Percentiles rank a stretch among this genome's conserved stretches.
Evolutionary conservation across 257 asterid genomes (phyloP).

Genomic region (Echites panduratus): DNA sequence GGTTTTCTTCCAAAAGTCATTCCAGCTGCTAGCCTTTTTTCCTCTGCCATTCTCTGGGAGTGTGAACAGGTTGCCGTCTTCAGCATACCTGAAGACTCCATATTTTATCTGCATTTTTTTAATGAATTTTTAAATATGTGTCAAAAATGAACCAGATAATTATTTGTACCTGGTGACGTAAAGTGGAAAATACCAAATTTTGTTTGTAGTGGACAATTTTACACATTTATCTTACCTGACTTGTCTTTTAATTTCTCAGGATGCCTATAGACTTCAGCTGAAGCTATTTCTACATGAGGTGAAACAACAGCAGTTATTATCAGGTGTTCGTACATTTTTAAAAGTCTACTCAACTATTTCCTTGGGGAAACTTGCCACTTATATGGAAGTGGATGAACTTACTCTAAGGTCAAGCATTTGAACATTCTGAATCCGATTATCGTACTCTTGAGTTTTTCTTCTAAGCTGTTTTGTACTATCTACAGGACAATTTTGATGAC

Average conservation of each 20-base stretch:
- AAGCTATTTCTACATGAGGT: constrained; percentile 86
- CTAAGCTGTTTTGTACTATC: constrained; percentile 6
- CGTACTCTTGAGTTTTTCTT: background rate
- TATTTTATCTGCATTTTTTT: background rate
- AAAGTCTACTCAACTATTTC: constrained; percentile 86
- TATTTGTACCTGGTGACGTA: background rate
- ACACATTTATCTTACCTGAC: constrained; percentile 1
- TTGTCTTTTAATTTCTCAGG: constrained; percentile 33
- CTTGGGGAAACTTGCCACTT: constrained; percentile 67
- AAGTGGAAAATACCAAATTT: background rate
- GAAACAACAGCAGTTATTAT: constrained; percentile 83
- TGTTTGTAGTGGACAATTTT: background rate
- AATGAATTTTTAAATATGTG: background rate
- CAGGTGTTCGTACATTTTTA: constrained; percentile 75
- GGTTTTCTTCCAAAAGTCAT: background rate
- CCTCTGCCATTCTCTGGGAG: background rate
- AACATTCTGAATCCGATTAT: background rate
- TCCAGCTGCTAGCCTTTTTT: background rate
- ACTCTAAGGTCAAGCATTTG: constrained; percentile 54
- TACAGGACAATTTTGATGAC: constrained; percentile 90
- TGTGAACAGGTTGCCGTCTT: background rate
- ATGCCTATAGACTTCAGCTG: constrained; percentile 81
- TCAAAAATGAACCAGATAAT: background rate
- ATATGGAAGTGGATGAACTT: constrained; percentile 86
- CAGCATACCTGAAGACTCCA: background rate